Evolutionary conservation across 2,329 filamentous ascomycete species (phyloP).

Genomic region (Fusarium decemcellulare): DNA sequence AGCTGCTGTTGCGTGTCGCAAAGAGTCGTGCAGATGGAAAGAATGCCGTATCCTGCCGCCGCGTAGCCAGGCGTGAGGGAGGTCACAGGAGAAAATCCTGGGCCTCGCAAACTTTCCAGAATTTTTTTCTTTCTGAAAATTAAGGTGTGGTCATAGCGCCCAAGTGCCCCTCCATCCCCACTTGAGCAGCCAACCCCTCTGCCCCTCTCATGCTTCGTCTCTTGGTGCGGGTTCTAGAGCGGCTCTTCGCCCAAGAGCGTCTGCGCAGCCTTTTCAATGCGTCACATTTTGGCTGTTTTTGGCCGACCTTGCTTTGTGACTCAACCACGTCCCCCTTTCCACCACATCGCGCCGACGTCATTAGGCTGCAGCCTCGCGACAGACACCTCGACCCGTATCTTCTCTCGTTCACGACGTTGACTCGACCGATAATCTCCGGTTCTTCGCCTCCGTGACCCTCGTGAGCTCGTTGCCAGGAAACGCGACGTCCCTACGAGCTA

Average conservation of each 20-base stretch:
- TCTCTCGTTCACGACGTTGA: slow-evolving; percentile 1
- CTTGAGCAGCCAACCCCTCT: slow-evolving; percentile 35
- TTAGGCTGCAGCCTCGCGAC: neutral
- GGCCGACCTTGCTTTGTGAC: slow-evolving; percentile 13
- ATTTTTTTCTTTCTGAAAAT: slow-evolving; percentile 49
- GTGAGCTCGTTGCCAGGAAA: slow-evolving; percentile 6
- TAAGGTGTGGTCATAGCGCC: slow-evolving; percentile 54
- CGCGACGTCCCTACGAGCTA: slow-evolving; percentile 14
- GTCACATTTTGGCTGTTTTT: slow-evolving; percentile 34
- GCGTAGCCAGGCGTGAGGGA: slow-evolving; percentile 44
- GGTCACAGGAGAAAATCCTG: slow-evolving; percentile 48
- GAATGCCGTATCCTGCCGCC: slow-evolving; percentile 37
- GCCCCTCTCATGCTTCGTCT: slow-evolving; percentile 29
- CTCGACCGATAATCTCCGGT: neutral
- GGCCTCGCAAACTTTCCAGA: slow-evolving; percentile 47
- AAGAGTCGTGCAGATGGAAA: slow-evolving; percentile 18
- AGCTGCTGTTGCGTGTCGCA: neutral
- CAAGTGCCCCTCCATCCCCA: slow-evolving; percentile 50
- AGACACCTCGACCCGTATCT: neutral
- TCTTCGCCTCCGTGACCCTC: slow-evolving; percentile 3
- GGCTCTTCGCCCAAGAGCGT: slow-evolving; percentile 15
- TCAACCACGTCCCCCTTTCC: slow-evolving; percentile 7
- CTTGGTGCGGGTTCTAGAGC: slow-evolving; percentile 23
- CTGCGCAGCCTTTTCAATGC: slow-evolving; percentile 21
- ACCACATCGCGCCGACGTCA: slow-evolving; percentile 13